Base-by-base conservation (phyloP, 202 grass and related monocot genomes). In the Elaeis oleifera region DNA sequence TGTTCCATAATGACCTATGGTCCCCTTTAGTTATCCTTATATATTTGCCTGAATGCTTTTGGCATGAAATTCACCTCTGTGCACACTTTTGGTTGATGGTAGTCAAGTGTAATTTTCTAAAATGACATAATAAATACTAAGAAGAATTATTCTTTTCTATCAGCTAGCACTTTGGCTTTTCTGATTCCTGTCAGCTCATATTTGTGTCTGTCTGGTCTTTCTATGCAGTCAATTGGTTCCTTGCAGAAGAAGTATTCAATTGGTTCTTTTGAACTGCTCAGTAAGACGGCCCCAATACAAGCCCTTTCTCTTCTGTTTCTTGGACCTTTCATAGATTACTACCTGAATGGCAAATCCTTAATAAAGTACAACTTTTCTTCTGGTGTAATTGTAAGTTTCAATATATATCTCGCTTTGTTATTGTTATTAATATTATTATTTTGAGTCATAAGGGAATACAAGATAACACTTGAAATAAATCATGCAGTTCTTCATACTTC, bases 181-280 rank as follows among this genome's bases (percentile, higher is more conserved):
- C 36, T 44, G 36, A 7, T 44, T 18, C 21, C 23, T n/a, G 2
- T 39, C 27, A 6, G 11, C 11, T 23, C 15, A 49, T 27, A 36
- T 25, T 6, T 55, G 11, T 4, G 6, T 69, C 55, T 69, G 21
- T 58, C 22, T 13, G 16, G 21, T 50, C 18, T 22, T 18, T 56
- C 6, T 36, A 8, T 69, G 56, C 49, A 83, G 80, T 72, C 80
- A 39, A 83, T 83, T 22, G 80, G 74, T 13, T 77, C 80, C 19
- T 60, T 83, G 53, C 80, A 77, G 68, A 83, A 83, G 68, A 83
- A 83, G 63, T 83, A 83, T 51, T 71, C 80, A 19, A 83, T 83
- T 23, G 74, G 74, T 51, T 83, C 80, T 50, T 83, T 83, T 15
- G 74, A 83, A 23, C 68, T 83, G 20, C 58, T 83, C 23, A 83